Conservation (phyloP, 106 monocot species). For the Platanthera zijinensis region DNA sequence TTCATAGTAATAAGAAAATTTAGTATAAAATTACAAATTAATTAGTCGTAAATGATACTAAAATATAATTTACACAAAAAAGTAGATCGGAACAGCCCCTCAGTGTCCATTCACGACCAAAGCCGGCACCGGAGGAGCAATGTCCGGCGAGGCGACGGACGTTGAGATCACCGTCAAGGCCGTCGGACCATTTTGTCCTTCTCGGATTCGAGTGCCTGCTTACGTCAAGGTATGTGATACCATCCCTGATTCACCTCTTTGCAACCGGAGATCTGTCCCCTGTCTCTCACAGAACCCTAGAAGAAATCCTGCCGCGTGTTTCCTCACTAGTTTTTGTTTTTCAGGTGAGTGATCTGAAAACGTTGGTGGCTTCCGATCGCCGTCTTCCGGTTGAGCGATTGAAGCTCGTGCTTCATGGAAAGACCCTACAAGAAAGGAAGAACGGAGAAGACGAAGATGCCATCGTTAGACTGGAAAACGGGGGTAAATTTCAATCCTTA, state of each 20-base stretch:
- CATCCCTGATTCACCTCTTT: not conserved
- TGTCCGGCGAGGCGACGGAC: conserved; percentile 12
- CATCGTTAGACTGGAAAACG: conserved; percentile 23
- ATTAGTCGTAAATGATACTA: too few species aligned
- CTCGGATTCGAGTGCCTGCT: conserved; percentile 16
- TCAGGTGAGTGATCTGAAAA: conserved; percentile 44
- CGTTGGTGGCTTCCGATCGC: conserved; percentile 24
- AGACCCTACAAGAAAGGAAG: conserved; percentile 29
- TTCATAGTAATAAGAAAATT: too few species aligned
- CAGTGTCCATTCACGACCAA: not conserved
- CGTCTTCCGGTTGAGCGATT: conserved; percentile 38
- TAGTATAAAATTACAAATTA: too few species aligned
- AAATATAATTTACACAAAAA: too few species aligned
- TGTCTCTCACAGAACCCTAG: conserved; percentile 3
- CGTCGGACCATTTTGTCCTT: conserved; percentile 30
- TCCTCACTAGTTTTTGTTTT: not conserved
- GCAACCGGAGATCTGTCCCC: not conserved
- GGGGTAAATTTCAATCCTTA: conserved; percentile 22
- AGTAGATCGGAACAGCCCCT: too few species aligned
- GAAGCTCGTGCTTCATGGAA: conserved; percentile 45
- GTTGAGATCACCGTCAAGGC: conserved; percentile 31
- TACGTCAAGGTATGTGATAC: conserved; percentile 15
- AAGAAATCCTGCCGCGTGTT: not conserved
- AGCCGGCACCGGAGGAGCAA: not conserved
- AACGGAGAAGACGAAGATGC: conserved; percentile 24